These are phyloP conservation scores for Saccharomyces uvarum DNA, from an alignment of 1,139 yeast species.

Conservation along the genomic window DNA sequence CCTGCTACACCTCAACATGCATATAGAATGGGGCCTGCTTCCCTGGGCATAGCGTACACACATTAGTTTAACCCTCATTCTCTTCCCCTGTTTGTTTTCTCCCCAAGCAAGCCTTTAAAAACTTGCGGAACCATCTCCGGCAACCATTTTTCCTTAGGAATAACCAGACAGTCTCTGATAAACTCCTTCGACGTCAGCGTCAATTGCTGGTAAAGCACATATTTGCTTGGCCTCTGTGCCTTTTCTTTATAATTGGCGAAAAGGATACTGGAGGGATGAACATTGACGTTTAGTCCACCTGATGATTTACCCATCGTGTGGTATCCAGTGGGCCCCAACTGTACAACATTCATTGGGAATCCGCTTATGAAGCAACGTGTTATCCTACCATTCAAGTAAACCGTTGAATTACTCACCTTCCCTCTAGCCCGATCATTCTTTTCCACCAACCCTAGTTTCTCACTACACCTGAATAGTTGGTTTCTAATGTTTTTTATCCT, in stretches of 20 bases:
- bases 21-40: background rate
- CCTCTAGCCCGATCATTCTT: conserved; percentile 17
- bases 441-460: conserved; percentile 43
- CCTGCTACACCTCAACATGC: background rate
- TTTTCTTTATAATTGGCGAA: conserved; percentile 24
- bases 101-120: conserved; percentile 7
- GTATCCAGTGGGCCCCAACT: conserved; percentile 64
- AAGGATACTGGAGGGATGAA: conserved; percentile 63
- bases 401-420: conserved; percentile 9
- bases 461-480: conserved; percentile 60
- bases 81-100: background rate
- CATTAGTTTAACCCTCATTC: background rate
- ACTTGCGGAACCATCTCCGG: conserved; percentile 56
- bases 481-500: conserved; percentile 67
- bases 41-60: background rate
- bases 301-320: conserved; percentile 32
- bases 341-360: conserved; percentile 72
- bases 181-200: conserved; percentile 83
- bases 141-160: conserved; percentile 56
- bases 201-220: conserved; percentile 72
- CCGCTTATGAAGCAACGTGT: conserved; percentile 71
- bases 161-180: conserved; percentile 76
- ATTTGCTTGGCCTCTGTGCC: conserved; percentile 61
- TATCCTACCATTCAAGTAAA: conserved; percentile 36
- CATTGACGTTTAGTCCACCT: conserved; percentile 41